Evolutionary conservation across 2,329 filamentous ascomycete species (phyloP).

Genomic region (Diplodia corticola): DNA sequence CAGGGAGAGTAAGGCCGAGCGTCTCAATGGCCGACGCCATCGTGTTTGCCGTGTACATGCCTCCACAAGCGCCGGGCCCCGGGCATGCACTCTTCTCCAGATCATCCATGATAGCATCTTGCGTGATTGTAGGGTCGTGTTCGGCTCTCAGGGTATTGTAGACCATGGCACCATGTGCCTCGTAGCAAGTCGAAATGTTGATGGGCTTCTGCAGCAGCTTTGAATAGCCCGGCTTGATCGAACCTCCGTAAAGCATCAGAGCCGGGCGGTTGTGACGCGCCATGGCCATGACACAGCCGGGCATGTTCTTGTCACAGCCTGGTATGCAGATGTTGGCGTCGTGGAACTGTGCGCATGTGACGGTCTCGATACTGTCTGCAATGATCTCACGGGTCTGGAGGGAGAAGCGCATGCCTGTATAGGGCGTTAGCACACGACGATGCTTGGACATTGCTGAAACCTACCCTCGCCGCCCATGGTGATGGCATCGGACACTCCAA

Average conservation of each 20-base stretch:
- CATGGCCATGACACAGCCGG: constrained; percentile 86
- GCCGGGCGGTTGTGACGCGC: constrained; percentile 89
- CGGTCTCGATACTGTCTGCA: constrained; percentile 89
- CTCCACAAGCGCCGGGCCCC: constrained; percentile 76
- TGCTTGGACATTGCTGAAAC: background rate
- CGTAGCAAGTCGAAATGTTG: constrained; percentile 87
- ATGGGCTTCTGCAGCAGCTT: constrained; percentile 72
- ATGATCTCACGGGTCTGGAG: constrained; percentile 90
- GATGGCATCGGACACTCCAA: constrained; percentile 87
- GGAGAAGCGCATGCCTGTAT: constrained; percentile 84
- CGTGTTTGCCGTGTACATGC: constrained; percentile 94
- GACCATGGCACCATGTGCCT: constrained; percentile 78
- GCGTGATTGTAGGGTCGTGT: constrained; percentile 65
- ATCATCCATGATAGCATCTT: constrained; percentile 80
- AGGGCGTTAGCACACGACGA: constrained; percentile 20
- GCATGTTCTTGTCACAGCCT: constrained; percentile 98
- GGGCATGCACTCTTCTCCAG: constrained; percentile 79
- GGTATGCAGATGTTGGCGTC: constrained; percentile 93
- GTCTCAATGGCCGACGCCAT: constrained; percentile 91
- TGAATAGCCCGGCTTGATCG: constrained; percentile 85
- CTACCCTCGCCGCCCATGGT: constrained; percentile 91
- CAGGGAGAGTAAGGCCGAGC: constrained; percentile 79
- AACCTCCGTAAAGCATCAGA: constrained; percentile 93
- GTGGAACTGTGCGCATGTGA: constrained; percentile 88
- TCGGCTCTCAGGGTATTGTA: constrained; percentile 74